Evolutionary conservation across 2,329 filamentous ascomycete genomes (phyloP), one percentile per base, ranked within the genome.

Genomic region (Cordyceps cateniannulata): DNA sequence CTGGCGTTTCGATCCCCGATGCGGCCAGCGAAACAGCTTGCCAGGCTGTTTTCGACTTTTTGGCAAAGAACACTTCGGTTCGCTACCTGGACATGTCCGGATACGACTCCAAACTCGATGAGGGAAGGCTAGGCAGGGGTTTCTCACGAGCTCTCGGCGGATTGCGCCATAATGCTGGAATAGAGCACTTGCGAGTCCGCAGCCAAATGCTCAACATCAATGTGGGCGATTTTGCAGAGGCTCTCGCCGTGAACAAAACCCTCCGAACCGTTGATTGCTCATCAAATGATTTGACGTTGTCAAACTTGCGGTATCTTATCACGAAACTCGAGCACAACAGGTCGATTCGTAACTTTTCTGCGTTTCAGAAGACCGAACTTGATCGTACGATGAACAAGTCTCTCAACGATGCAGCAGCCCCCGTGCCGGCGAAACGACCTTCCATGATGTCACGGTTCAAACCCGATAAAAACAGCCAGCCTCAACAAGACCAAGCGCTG

Each of bases 71-170:
- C 68, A 69, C 71, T 8, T 79, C 77, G 0, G 71, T 85, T 49
- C 77, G 75, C n/a, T 83, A 75, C 61, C 74, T 85, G 2, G 82
- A 85, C 64, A 71, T 85, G 8, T 85, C 82, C 0, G 82, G 82
- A 2, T 84, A 80, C 66, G 79, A 78, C 51, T 80, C 81, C 49
- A 84, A 83, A 67, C 72, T 85, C 7, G 82, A 85, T 64, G 82
- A 85, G 63, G 79, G 80, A 0, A 79, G 82, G 62, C 74, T 85
- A 10, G 81, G 81, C 18, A 77, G 74, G 61, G 80, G 80, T 9
- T 81, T 84, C 62, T 81, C 79, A 0, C 77, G 75, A 40, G 76
- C 81, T 0, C 71, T 85, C 27, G 72, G 73, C 22, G 79, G 79
- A 24, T 73, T 83, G 35, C 74, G 73, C 32, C 69, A 70, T n/a